Base-by-base conservation (phyloP, 352 stramenopile genomes). In the Discostella stelligera region DNA sequence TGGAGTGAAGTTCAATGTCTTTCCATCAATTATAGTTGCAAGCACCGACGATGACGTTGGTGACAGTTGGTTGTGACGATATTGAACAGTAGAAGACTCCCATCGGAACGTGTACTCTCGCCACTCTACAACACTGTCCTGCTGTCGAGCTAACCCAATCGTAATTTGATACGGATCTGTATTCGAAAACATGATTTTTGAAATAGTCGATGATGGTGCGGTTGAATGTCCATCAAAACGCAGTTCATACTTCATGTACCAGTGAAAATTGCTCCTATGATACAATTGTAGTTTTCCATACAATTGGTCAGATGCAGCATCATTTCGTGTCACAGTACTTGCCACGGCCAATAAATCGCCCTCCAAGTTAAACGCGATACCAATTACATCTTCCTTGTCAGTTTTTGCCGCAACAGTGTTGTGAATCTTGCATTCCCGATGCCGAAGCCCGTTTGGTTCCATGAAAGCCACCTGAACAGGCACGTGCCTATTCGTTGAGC, bases 201-300 rank as follows among this genome's bases (percentile, higher is more conserved):
- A 81, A 75, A 84, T 68, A 25, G 63, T 41, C 32, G 63, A 52
- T 18, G 67, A 65, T 46, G 23, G 20, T 8, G 44, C 59, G 32
- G 13, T 60, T 23, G 39, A 18, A 10, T 48, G 21, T 14, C 41
- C 59, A 74, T 84, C 52, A 58, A 83, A 92, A 25, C 64, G 53
- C 25, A 92, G 59, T 67, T 94, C 89, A 67, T 87, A 80, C 70
- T 94, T 94, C 44, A 92, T 72, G 62, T 94, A 94, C 89, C 89
- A 94, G 68, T 94, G 89, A 77, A 92, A 94, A 74, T 94, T 94
- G 63, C 66, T 86, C 60, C 85, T 59, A 78, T 94, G 87, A 82
- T 89, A 94, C 1, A 94, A 64, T 65, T 94, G 89, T 9, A 94
- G 39, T 53, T 90, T 90, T 32, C 86, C 77, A 25, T 75, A 80